Evolutionary conservation across 495 filamentous ascomycete genomes (phyloP).

Genomic region (Penicillium soppii): DNA sequence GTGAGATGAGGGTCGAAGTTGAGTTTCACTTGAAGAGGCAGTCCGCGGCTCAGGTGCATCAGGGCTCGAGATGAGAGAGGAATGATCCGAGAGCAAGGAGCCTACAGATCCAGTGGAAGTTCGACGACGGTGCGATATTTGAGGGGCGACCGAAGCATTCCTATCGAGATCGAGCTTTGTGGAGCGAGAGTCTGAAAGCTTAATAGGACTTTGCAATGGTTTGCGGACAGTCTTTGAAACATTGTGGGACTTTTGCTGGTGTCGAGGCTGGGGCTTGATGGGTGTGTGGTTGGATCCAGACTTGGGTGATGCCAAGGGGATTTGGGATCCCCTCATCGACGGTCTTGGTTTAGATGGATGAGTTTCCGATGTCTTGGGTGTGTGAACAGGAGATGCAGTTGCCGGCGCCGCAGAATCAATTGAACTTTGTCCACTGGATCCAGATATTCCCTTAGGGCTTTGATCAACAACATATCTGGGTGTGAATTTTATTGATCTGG

Average conservation of each 20-base stretch:
- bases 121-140: conserved; percentile 25
- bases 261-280: neutral
- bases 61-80: conserved; percentile 37
- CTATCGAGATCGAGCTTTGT: conserved; percentile 27
- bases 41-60: conserved; percentile 28
- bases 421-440: neutral
- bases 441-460: neutral
- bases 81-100: conserved; percentile 36
- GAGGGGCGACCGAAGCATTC: conserved; percentile 1
- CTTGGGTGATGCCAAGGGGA: neutral
- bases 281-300: neutral
- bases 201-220: conserved; percentile 43
- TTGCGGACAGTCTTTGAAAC: conserved; percentile 17
- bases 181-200: conserved; percentile 32
- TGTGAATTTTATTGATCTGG: neutral
- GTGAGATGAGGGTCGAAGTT: conserved; percentile 26
- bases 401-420: neutral
- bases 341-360: neutral
- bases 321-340: neutral
- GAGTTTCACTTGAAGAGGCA: conserved; percentile 30
- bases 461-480: neutral
- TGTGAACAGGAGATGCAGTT: neutral
- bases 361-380: neutral
- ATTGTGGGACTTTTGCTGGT: neutral
- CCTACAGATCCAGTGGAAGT: conserved; percentile 33